Percentiles rank a stretch among this genome's conserved stretches.
Conservation (phyloP, 2,329 filamentous ascomycete genomes). For the Aspergillus oerlinghausenensis region DNA sequence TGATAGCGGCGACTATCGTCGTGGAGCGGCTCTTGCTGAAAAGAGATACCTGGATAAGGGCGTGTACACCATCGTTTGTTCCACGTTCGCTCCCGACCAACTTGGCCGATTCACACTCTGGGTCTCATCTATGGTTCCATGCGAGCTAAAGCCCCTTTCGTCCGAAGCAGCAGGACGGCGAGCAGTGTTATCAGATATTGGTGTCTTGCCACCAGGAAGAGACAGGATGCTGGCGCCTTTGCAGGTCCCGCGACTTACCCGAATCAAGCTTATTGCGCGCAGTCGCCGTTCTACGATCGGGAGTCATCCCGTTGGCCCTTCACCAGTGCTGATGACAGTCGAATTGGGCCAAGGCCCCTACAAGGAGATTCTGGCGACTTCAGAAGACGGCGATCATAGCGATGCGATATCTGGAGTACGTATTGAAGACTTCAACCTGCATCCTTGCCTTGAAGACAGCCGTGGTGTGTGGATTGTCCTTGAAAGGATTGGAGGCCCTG, state of each 20-base stretch:
- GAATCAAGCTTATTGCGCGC: slow-evolving; percentile 54
- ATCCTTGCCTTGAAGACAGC: slow-evolving; percentile 53
- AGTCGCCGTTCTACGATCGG: slow-evolving; percentile 42
- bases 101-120: slow-evolving; percentile 68
- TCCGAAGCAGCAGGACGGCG: slow-evolving; percentile 72
- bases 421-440: slow-evolving; percentile 69
- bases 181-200: slow-evolving; percentile 44
- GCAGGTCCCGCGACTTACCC: slow-evolving; percentile 52
- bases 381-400: slow-evolving; percentile 69
- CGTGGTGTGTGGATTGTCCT: slow-evolving; percentile 74
- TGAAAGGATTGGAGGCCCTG: slow-evolving; percentile 66
- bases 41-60: slow-evolving; percentile 60
- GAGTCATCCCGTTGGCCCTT: slow-evolving; percentile 34
- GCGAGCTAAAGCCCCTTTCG: slow-evolving; percentile 58
- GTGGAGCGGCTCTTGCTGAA: slow-evolving; percentile 69
- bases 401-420: slow-evolving; percentile 64
- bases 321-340: slow-evolving; percentile 64
- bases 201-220: slow-evolving; percentile 49
- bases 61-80: slow-evolving; percentile 81
- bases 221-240: slow-evolving; percentile 54
- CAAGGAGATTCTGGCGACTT: slow-evolving; percentile 59
- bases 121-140: slow-evolving; percentile 58
- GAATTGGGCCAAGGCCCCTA: slow-evolving; percentile 69
- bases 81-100: slow-evolving; percentile 81
- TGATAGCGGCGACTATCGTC: slow-evolving; percentile 83